phyloP scores from a whole-genome alignment of 257 asterid species.

The Solanum arcanum region DNA sequence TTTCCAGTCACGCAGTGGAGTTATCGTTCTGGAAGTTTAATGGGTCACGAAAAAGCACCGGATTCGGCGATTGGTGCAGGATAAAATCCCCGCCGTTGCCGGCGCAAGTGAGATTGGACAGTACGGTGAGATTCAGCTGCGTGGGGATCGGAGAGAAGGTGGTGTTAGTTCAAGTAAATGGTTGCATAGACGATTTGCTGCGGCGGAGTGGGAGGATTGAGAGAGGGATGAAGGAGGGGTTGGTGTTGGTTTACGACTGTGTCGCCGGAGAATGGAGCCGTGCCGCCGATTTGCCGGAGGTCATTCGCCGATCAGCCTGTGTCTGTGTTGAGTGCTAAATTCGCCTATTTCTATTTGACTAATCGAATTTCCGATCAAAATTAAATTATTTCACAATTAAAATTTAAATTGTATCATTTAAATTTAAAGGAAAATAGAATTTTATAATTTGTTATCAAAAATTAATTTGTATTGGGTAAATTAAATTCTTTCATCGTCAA shows the following conservation, averaged over 20 bases:
- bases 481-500: too few species aligned
- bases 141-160: conserved; percentile 60
- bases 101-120: conserved; percentile 73
- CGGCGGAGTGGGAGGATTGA: conserved; percentile 60
- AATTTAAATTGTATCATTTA: too few species aligned
- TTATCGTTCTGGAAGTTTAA: conserved; percentile 71
- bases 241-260: conserved; percentile 60
- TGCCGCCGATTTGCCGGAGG: conserved; percentile 63
- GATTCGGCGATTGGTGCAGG: conserved; percentile 73
- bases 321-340: conserved; percentile 63
- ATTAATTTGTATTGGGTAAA: too few species aligned
- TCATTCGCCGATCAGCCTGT: conserved; percentile 85
- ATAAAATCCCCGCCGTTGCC: conserved; percentile 67
- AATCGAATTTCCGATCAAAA: background rate
- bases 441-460: too few species aligned
- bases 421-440: too few species aligned
- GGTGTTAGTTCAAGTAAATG: conserved; percentile 67
- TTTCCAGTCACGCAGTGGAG: conserved; percentile 88
- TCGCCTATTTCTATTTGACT: background rate
- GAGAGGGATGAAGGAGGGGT: conserved; percentile 60
- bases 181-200: conserved; percentile 60
- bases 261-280: conserved; percentile 60
- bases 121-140: conserved; percentile 71
- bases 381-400: too few species aligned
- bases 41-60: conserved; percentile 23